Percentiles rank a stretch among this genome's conserved stretches.
phyloP scores from a whole-genome alignment of 2,329 filamentous ascomycete species.

The Penicillium sp. region DNA sequence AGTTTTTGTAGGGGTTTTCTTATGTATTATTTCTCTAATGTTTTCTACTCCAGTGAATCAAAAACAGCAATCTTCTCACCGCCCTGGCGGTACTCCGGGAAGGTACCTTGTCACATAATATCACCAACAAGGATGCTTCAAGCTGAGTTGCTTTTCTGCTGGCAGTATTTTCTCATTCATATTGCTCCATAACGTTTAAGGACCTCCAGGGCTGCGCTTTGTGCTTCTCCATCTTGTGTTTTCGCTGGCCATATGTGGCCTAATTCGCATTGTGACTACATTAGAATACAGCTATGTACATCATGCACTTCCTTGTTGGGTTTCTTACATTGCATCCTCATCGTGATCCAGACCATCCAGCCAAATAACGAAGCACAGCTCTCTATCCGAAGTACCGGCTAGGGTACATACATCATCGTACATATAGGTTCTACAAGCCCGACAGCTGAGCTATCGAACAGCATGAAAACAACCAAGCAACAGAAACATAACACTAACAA shows the following conservation, averaged over 20 bases:
- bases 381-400: not conserved
- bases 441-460: not conserved
- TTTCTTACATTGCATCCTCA: not conserved
- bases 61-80: no score
- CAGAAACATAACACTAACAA: not conserved
- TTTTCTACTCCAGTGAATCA: not conserved
- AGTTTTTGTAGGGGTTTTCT: not conserved
- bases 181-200: not conserved
- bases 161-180: not conserved
- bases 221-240: not conserved
- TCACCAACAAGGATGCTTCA: not conserved
- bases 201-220: not conserved
- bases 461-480: not conserved
- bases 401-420: not conserved
- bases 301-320: not conserved
- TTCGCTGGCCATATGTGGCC: not conserved
- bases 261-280: not conserved
- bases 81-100: rapidly evolving
- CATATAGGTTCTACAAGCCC: not conserved
- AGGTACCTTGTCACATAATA: rapidly evolving
- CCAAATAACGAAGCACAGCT: not conserved
- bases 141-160: not conserved
- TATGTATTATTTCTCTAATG: not conserved
- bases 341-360: not conserved
- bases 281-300: not conserved